Evolutionary conservation across 225 moss, liverwort and hornwort species (phyloP).

Genomic region (Asterella californica): DNA sequence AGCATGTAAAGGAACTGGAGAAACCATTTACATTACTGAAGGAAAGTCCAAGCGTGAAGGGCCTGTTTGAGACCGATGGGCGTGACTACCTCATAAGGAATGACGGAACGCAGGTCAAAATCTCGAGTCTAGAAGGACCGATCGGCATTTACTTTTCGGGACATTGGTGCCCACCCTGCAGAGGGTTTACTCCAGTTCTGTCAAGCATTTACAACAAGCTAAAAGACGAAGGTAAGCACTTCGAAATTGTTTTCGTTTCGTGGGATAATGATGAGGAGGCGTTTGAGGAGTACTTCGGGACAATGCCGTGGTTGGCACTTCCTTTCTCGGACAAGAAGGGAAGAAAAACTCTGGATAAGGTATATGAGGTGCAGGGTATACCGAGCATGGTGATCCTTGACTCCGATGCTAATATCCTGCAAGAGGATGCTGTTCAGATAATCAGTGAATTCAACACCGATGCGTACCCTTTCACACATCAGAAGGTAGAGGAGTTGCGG

Average conservation of each 20-base stretch:
- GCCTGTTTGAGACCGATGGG: background rate
- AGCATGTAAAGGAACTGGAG: conserved; percentile 12
- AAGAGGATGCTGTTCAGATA: conserved; percentile 11
- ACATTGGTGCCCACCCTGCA: conserved; percentile 30
- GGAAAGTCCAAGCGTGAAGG: conserved; percentile 17
- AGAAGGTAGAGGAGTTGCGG: conserved; percentile 15
- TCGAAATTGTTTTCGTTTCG: conserved; percentile 25
- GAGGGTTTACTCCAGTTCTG: conserved; percentile 19
- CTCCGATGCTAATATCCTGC: conserved; percentile 12
- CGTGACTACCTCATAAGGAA: conserved; percentile 19
- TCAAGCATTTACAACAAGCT: conserved; percentile 8
- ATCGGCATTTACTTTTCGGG: conserved; percentile 25
- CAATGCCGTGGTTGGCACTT: conserved; percentile 25
- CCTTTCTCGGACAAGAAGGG: conserved; percentile 19
- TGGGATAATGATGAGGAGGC: conserved; percentile 15
- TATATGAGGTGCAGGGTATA: conserved; percentile 17
- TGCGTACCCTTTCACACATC: conserved; percentile 20
- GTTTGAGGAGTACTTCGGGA: conserved; percentile 13
- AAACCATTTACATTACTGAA: background rate
- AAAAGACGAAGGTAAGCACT: conserved; percentile 12
- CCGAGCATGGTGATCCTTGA: conserved; percentile 24
- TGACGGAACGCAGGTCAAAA: conserved; percentile 17
- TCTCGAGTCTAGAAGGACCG: conserved; percentile 16
- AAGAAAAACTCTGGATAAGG: conserved; percentile 10
- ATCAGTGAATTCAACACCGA: conserved; percentile 3